Percentiles rank a stretch among this genome's conserved stretches.
Conservation (phyloP, 1,139 yeast species). For the Taiozyma onychis region DNA sequence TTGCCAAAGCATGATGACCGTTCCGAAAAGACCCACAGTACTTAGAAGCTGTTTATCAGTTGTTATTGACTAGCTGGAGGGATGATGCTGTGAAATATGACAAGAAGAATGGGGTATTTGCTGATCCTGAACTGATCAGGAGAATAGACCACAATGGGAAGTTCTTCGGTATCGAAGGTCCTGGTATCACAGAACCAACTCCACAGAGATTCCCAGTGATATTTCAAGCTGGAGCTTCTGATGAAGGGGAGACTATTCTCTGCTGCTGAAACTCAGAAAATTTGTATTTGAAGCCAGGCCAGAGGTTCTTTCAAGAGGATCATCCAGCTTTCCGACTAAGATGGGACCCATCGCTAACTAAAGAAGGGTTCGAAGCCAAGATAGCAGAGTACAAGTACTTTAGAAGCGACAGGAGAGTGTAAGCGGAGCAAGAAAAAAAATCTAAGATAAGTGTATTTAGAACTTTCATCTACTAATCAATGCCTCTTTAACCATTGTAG, state of each 20-base stretch:
- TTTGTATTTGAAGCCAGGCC: background rate
- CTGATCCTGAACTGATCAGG: conserved; percentile 31
- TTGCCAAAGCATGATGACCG: conserved; percentile 37
- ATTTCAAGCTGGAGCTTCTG: conserved; percentile 38
- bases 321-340: too few relatives aligned
- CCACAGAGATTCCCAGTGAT: conserved; percentile 38
- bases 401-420: conserved; percentile 4
- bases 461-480: background rate
- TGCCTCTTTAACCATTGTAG: background rate
- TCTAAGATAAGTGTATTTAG: background rate
- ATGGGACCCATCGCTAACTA: conserved; percentile 33
- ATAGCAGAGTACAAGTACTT: conserved; percentile 4
- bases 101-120: conserved; percentile 25
- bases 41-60: conserved; percentile 31
- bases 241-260: conserved; percentile 34
- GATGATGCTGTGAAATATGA: conserved; percentile 35
- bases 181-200: conserved; percentile 32
- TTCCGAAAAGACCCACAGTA: conserved; percentile 35
- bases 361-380: conserved; percentile 30
- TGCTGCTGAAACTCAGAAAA: conserved; percentile 35
- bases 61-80: conserved; percentile 35
- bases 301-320: conserved; percentile 24
- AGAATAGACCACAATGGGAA: conserved; percentile 33
- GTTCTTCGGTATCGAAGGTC: conserved; percentile 35
- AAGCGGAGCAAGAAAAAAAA: conserved; percentile 12